Evolutionary conservation across 805 yeast genomes (phyloP).

Genomic region (Pichia deserticola): DNA sequence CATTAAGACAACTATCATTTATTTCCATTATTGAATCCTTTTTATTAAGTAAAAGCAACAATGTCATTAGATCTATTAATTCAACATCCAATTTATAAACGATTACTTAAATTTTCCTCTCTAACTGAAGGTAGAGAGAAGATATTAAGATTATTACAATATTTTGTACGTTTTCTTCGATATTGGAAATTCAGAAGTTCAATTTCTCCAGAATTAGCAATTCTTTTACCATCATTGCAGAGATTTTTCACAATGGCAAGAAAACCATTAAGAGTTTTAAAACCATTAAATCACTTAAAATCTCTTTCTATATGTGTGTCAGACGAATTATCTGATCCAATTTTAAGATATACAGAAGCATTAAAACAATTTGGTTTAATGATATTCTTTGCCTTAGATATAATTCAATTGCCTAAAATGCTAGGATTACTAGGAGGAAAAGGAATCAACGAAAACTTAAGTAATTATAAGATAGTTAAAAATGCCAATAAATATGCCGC

Average conservation of each 20-base stretch:
- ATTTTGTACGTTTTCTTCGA: slow-evolving; percentile 65
- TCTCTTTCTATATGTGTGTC: slow-evolving; percentile 61
- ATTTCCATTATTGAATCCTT: too few species aligned
- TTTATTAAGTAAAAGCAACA: not conserved
- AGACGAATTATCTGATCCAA: slow-evolving; percentile 60
- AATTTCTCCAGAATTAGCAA: not conserved
- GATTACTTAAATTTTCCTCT: slow-evolving; percentile 57
- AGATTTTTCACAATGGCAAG: slow-evolving; percentile 30
- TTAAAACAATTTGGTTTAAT: slow-evolving; percentile 55
- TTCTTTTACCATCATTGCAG: slow-evolving; percentile 4
- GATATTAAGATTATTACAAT: slow-evolving; percentile 69
- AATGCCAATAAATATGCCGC: slow-evolving; percentile 51
- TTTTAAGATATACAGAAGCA: slow-evolving; percentile 44
- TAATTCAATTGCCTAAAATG: slow-evolving; percentile 53
- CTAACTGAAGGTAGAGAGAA: slow-evolving; percentile 71
- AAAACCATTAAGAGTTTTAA: slow-evolving; percentile 77
- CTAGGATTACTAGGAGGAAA: slow-evolving; percentile 44
- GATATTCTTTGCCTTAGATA: slow-evolving; percentile 56
- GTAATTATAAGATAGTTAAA: slow-evolving; percentile 17
- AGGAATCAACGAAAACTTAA: slow-evolving; percentile 10
- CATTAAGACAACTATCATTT: too few species aligned
- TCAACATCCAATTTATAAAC: slow-evolving; percentile 66
- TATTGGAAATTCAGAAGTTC: not conserved
- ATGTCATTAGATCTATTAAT: slow-evolving; percentile 66
- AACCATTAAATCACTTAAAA: slow-evolving; percentile 67